Conservation (phyloP, 495 filamentous ascomycete genomes). For the Jackrogersella minutella region DNA sequence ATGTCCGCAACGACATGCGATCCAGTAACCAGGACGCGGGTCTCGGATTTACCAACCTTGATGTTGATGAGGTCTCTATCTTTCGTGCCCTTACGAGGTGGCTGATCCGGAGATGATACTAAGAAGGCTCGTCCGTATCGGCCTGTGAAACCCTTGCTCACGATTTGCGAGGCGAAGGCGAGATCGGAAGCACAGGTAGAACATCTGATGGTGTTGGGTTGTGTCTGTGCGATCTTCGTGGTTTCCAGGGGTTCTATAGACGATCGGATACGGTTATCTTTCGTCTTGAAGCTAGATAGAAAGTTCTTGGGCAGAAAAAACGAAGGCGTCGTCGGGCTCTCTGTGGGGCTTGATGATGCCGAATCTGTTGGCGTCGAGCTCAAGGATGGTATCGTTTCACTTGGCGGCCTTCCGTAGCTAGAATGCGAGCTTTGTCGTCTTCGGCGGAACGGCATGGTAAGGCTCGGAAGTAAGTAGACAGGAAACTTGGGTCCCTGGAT, state of each 20-base stretch:
- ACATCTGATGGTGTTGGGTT: constrained; percentile 70
- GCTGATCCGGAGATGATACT: constrained; percentile 63
- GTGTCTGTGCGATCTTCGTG: constrained; percentile 44
- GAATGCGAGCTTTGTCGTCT: constrained; percentile 37
- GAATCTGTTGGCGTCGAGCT: constrained; percentile 46
- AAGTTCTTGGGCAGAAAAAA: constrained; percentile 30
- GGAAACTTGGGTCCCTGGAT: constrained; percentile 46
- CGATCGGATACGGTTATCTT: constrained; percentile 13
- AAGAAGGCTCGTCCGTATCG: constrained; percentile 95
- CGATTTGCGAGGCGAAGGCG: constrained; percentile 78
- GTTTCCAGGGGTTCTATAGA: constrained; percentile 9
- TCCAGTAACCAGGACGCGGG: constrained; percentile 80
- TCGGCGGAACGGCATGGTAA: constrained; percentile 55
- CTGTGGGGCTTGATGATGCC: constrained; percentile 28
- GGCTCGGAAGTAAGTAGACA: constrained; percentile 58
- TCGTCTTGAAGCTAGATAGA: constrained; percentile 20
- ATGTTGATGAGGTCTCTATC: constrained; percentile 54
- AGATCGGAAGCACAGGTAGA: constrained; percentile 76
- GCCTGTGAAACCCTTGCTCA: constrained; percentile 91
- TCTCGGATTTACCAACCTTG: constrained; percentile 62
- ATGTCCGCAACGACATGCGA: constrained; percentile 71
- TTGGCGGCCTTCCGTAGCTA: not conserved
- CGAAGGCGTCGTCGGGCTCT: constrained; percentile 21
- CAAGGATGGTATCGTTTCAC: constrained; percentile 41
- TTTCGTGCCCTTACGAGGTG: constrained; percentile 35